These are phyloP conservation scores for Hypoxylon crocopeplum DNA, from an alignment of 495 filamentous ascomycete genomes.

Conservation along the genomic window DNA sequence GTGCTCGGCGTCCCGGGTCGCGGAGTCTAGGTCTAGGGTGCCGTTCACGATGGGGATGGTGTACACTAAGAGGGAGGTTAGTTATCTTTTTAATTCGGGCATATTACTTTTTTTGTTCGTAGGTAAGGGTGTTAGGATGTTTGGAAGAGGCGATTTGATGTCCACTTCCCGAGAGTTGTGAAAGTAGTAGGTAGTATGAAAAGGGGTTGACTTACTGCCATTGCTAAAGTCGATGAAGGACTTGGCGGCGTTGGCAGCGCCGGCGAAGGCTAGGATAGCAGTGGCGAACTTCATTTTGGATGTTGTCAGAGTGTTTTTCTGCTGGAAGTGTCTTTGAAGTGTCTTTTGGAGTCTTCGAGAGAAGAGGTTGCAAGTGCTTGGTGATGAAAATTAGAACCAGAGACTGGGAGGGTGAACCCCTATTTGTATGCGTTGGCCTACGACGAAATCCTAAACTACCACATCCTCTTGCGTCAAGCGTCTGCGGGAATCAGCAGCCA, in stretches of 20 bases:
- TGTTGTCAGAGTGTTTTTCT: background rate
- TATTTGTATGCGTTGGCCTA: background rate
- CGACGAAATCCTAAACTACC: background rate
- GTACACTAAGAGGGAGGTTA: conserved; percentile 18
- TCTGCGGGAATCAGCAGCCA: no score
- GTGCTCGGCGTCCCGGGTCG: background rate
- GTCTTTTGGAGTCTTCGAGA: background rate
- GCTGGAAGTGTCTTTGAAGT: no score
- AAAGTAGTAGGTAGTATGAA: background rate
- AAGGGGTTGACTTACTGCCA: conserved; percentile 22
- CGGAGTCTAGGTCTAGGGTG: conserved; percentile 7
- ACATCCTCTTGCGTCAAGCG: background rate
- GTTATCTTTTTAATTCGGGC: background rate
- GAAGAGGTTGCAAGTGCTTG: background rate
- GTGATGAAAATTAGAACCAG: background rate
- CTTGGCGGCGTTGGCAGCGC: background rate
- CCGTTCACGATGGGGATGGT: conserved; percentile 20
- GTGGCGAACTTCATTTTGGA: conserved; percentile 19
- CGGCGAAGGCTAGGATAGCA: conserved; percentile 3
- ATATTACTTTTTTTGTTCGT: background rate
- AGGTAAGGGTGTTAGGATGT: no score
- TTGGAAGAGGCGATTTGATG: no score
- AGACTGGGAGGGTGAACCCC: background rate
- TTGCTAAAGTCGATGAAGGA: conserved; percentile 2
- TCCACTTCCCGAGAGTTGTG: no score